Evolutionary conservation across 164 flowering plant genomes (phyloP), one percentile per base, ranked within the genome.

Genomic region (Kalanchoe fedtschenkoi): DNA sequence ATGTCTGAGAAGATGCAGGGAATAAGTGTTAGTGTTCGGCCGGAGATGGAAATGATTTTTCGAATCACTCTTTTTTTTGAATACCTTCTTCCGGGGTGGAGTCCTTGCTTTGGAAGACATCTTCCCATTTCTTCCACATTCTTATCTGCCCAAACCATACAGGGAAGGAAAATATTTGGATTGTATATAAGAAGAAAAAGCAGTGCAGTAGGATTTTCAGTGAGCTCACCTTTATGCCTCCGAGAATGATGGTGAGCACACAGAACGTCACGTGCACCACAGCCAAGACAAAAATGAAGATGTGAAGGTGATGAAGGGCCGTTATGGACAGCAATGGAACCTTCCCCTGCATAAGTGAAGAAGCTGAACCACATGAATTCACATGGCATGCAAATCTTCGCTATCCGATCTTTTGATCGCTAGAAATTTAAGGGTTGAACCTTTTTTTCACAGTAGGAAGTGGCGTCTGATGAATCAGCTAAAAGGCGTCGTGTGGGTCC

Each of bases 401-500:
- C 62, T 15, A 89, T 83, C 16, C 66, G 15, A 6, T 33, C 65
- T 72, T 87, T n/a, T n/a, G n/a, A n/a, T n/a, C n/a, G n/a, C n/a
- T n/a, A n/a, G n/a, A 13, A 51, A 22, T 51, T 24, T 44, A 44
- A n/a, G 14, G 2, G 15, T 17, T 51, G 56, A 24, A 51, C 56
- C 56, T 51, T 51, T 26, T 51, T 51, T 13, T 51, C 32, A 7
- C 56, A 51, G 56, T 51, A 51, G 10, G 15, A 30, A 1, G 15
- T 28, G 13, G 56, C 32, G 14, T 51, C 28, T 14, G 51, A 44
- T 0, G 26, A 44, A 11, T 19, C 51, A 44, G 56, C 56, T 17
- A 51, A 17, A 51, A 51, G 56, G 32, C 56, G 56, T 51, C 56
- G 56, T 24, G 56, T 51, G 24, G 28, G 56, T 51, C 56, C 56